Evolutionary conservation across 352 stramenopile species (phyloP).

Genomic region (Pythium chondricola): DNA sequence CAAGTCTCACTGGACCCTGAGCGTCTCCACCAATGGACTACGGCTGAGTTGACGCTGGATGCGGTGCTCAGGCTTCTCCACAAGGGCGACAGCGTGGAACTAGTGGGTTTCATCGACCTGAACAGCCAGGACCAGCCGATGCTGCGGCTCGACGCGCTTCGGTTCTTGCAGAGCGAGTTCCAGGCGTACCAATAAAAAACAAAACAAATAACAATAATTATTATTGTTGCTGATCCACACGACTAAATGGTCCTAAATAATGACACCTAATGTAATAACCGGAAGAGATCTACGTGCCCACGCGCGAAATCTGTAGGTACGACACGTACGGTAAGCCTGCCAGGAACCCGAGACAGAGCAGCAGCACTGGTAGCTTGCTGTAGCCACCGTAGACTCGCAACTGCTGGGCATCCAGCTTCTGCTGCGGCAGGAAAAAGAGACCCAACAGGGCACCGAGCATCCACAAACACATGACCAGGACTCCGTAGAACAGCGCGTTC

Average conservation of each 20-base stretch:
- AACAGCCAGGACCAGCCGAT: slow-evolving; percentile 17
- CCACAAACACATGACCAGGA: slow-evolving; percentile 9
- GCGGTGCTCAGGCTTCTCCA: slow-evolving; percentile 15
- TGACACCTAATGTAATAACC: background rate
- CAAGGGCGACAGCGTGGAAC: slow-evolving; percentile 15
- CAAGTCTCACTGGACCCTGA: slow-evolving; percentile 13
- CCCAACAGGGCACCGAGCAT: slow-evolving; percentile 19
- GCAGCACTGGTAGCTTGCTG: slow-evolving; percentile 18
- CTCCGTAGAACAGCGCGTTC: slow-evolving; percentile 12
- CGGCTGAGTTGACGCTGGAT: background rate
- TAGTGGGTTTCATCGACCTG: slow-evolving; percentile 6
- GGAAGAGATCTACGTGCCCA: slow-evolving; percentile 1
- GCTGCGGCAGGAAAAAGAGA: slow-evolving; percentile 24
- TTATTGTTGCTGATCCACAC: background rate
- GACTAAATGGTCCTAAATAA: slow-evolving; percentile 1
- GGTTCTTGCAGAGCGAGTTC: slow-evolving; percentile 19
- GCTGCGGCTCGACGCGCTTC: slow-evolving; percentile 11
- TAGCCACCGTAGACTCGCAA: slow-evolving; percentile 42
- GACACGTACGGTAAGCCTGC: slow-evolving; percentile 13
- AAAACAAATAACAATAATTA: background rate
- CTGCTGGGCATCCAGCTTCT: slow-evolving; percentile 46
- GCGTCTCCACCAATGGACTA: background rate
- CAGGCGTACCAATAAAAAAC: slow-evolving; percentile 15
- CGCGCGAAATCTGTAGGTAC: slow-evolving; percentile 19
- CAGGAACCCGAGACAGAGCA: slow-evolving; percentile 22